A percentile compares a stretch with the other conserved stretches of the same genome.
These are phyloP conservation scores for Triticum monococcum DNA, from an alignment of 176 grass and related monocot genomes.

Conservation along the genomic window DNA sequence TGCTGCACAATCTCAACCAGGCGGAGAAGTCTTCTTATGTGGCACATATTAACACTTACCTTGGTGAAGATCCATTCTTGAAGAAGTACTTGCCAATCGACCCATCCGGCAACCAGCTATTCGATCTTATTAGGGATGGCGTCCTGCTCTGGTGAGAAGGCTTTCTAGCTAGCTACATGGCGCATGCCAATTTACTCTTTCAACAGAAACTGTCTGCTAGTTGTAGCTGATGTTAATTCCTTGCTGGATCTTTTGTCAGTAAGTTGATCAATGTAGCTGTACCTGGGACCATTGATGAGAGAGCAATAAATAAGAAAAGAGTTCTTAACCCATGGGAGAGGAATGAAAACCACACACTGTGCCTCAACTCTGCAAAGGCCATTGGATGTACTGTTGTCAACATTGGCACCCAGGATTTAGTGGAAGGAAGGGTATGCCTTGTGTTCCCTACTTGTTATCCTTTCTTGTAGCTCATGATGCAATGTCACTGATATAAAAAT, in stretches of 20 bases:
- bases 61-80: slow-evolving; percentile 79
- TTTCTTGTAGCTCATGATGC: slow-evolving; percentile 5
- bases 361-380: slow-evolving; percentile 99
- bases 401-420: slow-evolving; percentile 97
- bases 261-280: slow-evolving; percentile 99
- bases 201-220: slow-evolving; percentile 21
- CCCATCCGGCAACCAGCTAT: slow-evolving; percentile 68
- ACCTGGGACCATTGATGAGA: slow-evolving; percentile 96
- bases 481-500: background rate
- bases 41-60: slow-evolving; percentile 91
- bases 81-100: slow-evolving; percentile 94
- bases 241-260: slow-evolving; percentile 55
- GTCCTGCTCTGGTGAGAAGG: slow-evolving; percentile 85
- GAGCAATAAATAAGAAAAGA: slow-evolving; percentile 98
- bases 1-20: slow-evolving; percentile 91
- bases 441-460: background rate
- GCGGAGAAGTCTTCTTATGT: slow-evolving; percentile 94
- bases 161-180: slow-evolving; percentile 19
- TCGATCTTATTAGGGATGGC: slow-evolving; percentile 82
- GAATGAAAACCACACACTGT: slow-evolving; percentile 98
- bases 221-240: slow-evolving; percentile 28
- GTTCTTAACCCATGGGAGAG: slow-evolving; percentile 98
- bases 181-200: slow-evolving; percentile 20
- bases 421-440: slow-evolving; percentile 89
- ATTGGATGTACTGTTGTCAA: slow-evolving; percentile 99